Base-by-base conservation (phyloP, 805 yeast species). In the Sugiyamaella americana region DNA sequence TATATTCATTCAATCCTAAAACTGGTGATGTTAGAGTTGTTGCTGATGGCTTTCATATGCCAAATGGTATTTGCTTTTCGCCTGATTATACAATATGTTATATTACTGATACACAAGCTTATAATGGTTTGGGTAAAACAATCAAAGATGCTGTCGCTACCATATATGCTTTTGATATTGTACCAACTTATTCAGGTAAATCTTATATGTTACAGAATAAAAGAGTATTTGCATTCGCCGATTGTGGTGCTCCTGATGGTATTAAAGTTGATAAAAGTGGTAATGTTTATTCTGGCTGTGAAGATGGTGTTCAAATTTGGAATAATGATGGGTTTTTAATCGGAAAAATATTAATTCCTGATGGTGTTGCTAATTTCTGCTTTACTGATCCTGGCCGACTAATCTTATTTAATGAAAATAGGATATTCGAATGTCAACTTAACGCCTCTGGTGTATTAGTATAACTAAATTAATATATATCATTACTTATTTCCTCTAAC, bases 41-140 rank as follows among this genome's bases (percentile, higher is more conserved):
- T 2, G 66, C 72, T 46, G 71, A 71, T 26, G 64, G 68, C 17
- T 63, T 77, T 43, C 60, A 61, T n/a, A 80, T 82, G 46, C 79
- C 96, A 8, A 88, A 88, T 62, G 95, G 95, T 6, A 66, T 82
- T 43, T 76, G 74, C 40, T 82, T 83, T 78, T 55, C 62, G 4
- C 60, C 57, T 4, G 68, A 64, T 40, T 65, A 63, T 2, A 69
- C 67, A 20, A 59, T 65, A 11, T 58, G 76, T 58, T 79, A 70
- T 50, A 71, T 78, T 64, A 76, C 83, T 1, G 80, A 80, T 44
- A 58, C 62, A 16, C 35, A 45, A n/a, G 54, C 55, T 1, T 46
- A 43, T 32, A 43, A 41, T 29, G 56, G 57, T 8, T 56, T 53
- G 2, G 51, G 47, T 3, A 21, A 19, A 19, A n/a, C 44, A 42